Evolutionary conservation across 768 basidiomycete species (phyloP).

Genomic region (Royoungia palumana): DNA sequence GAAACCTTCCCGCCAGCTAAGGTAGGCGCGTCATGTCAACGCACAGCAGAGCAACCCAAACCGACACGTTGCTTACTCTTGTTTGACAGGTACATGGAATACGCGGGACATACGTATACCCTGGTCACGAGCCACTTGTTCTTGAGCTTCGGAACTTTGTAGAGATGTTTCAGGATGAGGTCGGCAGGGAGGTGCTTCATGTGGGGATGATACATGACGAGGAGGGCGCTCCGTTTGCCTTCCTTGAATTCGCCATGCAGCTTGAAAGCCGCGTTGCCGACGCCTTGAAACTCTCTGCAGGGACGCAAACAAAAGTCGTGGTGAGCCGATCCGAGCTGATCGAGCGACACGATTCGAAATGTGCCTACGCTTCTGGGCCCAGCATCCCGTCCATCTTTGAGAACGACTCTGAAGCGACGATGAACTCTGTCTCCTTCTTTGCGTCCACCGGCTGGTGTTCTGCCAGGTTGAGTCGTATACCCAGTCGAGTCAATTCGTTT

Average conservation of each 20-base stretch:
- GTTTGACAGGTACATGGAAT: conserved; percentile 32
- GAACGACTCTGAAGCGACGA: conserved; percentile 18
- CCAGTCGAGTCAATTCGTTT: conserved; percentile 12
- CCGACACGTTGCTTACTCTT: conserved; percentile 10
- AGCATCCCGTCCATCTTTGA: no score
- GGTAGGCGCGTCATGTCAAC: no score
- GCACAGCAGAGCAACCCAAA: no score
- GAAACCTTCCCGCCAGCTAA: conserved; percentile 2
- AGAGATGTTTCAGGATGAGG: conserved; percentile 25
- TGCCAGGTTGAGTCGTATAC: conserved; percentile 11
- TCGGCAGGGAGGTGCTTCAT: conserved; percentile 15
- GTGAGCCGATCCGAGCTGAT: no score
- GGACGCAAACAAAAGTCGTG: no score
- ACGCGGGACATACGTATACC: conserved; percentile 29
- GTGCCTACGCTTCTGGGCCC: no score
- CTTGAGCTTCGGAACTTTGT: conserved; percentile 22
- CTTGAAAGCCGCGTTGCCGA: conserved; percentile 29
- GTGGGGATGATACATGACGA: conserved; percentile 32
- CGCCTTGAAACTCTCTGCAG: conserved; percentile 13
- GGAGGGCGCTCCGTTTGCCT: conserved; percentile 28
- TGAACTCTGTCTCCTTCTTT: conserved; percentile 20
- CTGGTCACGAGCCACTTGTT: conserved; percentile 33
- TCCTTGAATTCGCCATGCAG: conserved; percentile 31
- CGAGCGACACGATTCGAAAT: no score
- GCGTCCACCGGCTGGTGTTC: conserved; percentile 15